phyloP scores from a whole-genome alignment of 2,329 filamentous ascomycete species.

The Cytospora mali region DNA sequence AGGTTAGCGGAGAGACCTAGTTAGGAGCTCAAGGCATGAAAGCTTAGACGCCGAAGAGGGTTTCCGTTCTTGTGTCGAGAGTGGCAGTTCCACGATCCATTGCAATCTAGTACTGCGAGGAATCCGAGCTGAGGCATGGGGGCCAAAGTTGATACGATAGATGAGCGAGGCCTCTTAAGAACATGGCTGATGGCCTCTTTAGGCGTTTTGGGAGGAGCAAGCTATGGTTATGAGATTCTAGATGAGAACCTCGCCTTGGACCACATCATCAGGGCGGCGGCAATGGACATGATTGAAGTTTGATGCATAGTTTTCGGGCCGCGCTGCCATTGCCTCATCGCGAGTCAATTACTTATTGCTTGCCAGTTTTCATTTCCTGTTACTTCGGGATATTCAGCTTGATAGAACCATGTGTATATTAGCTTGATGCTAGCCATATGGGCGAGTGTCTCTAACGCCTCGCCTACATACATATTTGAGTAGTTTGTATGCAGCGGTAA shows the following conservation, averaged over 20 bases:
- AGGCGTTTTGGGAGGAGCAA: neutral
- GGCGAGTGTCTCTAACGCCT: neutral
- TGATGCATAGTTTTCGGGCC: neutral
- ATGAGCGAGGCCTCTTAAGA: neutral
- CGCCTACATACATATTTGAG: neutral
- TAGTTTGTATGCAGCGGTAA: neutral
- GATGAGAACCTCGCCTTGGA: slow-evolving; percentile 3
- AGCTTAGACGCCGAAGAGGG: neutral
- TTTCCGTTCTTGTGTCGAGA: neutral
- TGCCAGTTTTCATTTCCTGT: neutral
- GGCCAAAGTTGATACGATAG: neutral
- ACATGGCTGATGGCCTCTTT: neutral
- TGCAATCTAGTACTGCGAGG: neutral
- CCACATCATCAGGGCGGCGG: neutral
- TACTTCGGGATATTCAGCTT: neutral
- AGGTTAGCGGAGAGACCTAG: neutral
- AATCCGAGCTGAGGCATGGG: neutral
- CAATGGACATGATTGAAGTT: slow-evolving; percentile 7
- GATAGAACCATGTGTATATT: neutral
- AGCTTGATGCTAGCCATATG: neutral
- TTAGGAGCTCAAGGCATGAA: neutral
- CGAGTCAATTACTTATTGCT: neutral
- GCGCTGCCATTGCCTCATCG: neutral
- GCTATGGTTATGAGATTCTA: neutral
- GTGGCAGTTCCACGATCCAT: neutral